Evolutionary conservation across 495 filamentous ascomycete species (phyloP).

Genomic region (Astrocystis sublimbata): DNA sequence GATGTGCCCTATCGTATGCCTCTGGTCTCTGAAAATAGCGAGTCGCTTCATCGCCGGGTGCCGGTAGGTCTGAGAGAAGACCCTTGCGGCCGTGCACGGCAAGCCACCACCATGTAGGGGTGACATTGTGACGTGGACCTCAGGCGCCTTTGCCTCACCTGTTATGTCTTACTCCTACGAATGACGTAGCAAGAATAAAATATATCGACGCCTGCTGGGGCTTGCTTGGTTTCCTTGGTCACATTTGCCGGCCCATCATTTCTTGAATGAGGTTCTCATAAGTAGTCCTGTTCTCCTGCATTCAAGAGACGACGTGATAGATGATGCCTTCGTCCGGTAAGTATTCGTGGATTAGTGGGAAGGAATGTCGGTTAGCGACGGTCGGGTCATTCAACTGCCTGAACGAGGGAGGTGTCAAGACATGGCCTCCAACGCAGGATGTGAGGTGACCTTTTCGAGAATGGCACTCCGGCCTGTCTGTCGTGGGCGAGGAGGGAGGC

Average conservation of each 20-base stretch:
- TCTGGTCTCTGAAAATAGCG: background rate
- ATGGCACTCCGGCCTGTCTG: background rate
- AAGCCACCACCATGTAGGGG: slow-evolving; percentile 11
- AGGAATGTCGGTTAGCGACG: background rate
- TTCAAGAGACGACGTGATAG: background rate
- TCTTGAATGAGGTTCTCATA: background rate
- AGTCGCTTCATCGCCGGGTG: background rate
- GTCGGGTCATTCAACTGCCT: too few relatives aligned
- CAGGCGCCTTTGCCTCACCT: background rate
- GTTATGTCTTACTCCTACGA: background rate
- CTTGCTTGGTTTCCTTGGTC: background rate
- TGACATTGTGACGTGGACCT: slow-evolving; percentile 26
- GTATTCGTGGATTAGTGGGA: too few relatives aligned
- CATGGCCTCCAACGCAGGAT: slow-evolving; percentile 26
- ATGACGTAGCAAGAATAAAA: background rate
- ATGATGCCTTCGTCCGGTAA: background rate
- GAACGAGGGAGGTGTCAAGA: slow-evolving; percentile 11
- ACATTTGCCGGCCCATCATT: slow-evolving; percentile 10
- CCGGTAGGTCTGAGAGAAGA: slow-evolving; percentile 9
- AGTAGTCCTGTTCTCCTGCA: background rate
- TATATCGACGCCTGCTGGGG: background rate
- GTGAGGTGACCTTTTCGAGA: slow-evolving; percentile 21
- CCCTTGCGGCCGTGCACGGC: slow-evolving; percentile 12
- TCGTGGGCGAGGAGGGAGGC: background rate
- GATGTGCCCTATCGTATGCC: background rate